These are phyloP conservation scores for Pseudoturritis turrita DNA, from an alignment of 345 rosid genomes.

Conservation along the genomic window DNA sequence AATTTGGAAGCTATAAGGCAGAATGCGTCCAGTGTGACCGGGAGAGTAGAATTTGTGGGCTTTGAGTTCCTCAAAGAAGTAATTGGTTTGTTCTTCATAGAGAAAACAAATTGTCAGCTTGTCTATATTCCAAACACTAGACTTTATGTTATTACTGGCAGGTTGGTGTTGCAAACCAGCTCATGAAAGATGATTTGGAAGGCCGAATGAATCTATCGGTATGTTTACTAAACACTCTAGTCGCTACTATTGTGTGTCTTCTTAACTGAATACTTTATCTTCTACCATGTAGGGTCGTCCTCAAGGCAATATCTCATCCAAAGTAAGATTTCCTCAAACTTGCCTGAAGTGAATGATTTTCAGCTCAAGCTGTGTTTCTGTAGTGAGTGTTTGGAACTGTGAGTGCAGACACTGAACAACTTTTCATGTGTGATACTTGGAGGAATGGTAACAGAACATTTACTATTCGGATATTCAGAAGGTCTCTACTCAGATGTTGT, in stretches of 20 bases:
- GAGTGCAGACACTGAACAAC: constrained; percentile 26
- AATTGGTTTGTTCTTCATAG: background rate
- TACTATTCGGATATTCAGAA: constrained; percentile 40
- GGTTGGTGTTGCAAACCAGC: constrained; percentile 29
- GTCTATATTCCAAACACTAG: background rate
- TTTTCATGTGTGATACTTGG: constrained; percentile 50
- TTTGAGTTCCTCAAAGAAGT: constrained; percentile 58
- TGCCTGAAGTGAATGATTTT: background rate
- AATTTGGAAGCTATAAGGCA: constrained; percentile 28
- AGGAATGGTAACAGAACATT: constrained; percentile 53
- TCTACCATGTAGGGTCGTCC: constrained; percentile 19
- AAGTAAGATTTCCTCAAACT: constrained; percentile 23
- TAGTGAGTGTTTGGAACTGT: background rate
- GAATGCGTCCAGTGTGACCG: constrained; percentile 20
- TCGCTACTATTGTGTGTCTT: background rate
- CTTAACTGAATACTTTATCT: background rate
- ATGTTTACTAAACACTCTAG: background rate
- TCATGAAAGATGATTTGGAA: background rate
- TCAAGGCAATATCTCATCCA: constrained; percentile 40
- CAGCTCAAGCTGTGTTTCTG: background rate
- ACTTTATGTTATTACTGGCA: background rate
- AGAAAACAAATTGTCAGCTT: background rate
- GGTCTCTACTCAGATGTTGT: constrained; percentile 48
- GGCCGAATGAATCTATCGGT: background rate
- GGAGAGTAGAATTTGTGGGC: constrained; percentile 48